These are phyloP conservation scores for Alternaria gaisen DNA, from an alignment of 2,329 filamentous ascomycete genomes.

Conservation along the genomic window DNA sequence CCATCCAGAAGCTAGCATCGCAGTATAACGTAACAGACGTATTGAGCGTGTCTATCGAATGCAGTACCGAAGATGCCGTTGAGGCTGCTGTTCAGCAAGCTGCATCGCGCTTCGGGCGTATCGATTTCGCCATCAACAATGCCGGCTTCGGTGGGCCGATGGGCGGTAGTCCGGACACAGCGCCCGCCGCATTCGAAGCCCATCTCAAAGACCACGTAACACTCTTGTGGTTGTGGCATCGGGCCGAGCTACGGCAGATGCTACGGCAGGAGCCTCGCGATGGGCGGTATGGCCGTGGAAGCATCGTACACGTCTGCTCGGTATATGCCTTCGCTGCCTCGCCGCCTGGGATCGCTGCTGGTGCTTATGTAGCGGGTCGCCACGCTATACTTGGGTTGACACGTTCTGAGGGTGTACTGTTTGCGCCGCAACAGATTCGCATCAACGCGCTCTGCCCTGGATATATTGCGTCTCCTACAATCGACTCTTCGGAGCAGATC, in stretches of 20 bases:
- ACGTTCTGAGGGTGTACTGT: constrained; percentile 60
- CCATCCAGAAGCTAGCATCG: constrained; percentile 11
- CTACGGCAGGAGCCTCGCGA: constrained; percentile 53
- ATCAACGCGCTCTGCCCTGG: constrained; percentile 66
- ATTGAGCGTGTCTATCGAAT: constrained; percentile 14
- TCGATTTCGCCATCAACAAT: constrained; percentile 64
- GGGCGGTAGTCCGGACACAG: constrained; percentile 54
- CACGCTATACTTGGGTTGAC: constrained; percentile 62
- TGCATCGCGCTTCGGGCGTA: constrained; percentile 54
- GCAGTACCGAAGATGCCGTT: constrained; percentile 43
- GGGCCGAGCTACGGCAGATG: constrained; percentile 60
- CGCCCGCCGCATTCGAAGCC: constrained; percentile 57
- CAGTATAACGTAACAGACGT: constrained; percentile 12
- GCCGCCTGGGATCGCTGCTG: constrained; percentile 34
- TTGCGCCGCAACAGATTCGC: constrained; percentile 60
- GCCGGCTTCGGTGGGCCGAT: constrained; percentile 58
- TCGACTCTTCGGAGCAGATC: constrained; percentile 17
- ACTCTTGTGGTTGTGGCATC: constrained; percentile 64
- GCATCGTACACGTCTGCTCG: constrained; percentile 62
- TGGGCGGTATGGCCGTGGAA: constrained; percentile 48
- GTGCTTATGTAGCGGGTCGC: constrained; percentile 60
- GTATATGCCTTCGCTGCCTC: constrained; percentile 58
- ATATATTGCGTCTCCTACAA: constrained; percentile 53
- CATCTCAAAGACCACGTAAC: constrained; percentile 62
- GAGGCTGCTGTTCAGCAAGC: constrained; percentile 42